Percentiles rank a stretch among this genome's conserved stretches.
phyloP scores from a whole-genome alignment of 2,329 filamentous ascomycete genomes.

The Cyclaneusma minus region DNA sequence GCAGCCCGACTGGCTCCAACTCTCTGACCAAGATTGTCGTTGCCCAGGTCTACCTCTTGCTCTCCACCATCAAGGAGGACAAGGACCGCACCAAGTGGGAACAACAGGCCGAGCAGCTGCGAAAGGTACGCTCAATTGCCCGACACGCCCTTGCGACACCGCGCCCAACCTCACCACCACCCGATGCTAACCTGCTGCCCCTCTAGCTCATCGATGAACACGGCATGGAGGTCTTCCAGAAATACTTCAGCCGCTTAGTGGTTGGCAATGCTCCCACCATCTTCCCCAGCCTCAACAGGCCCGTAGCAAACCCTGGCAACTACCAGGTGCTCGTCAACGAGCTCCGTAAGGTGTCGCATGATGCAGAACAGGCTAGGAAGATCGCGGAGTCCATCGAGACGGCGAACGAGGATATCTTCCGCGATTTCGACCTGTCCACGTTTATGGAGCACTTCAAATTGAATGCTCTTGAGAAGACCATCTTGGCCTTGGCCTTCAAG shows the following conservation, averaged over 20 bases:
- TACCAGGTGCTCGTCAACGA: slow-evolving; percentile 72
- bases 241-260: slow-evolving; percentile 87
- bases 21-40: slow-evolving; percentile 85
- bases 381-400: slow-evolving; percentile 90
- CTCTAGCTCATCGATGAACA: slow-evolving; percentile 83
- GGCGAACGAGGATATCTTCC: slow-evolving; percentile 81
- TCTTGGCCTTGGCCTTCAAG: slow-evolving; percentile 81
- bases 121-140: slow-evolving; percentile 53
- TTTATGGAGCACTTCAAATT: slow-evolving; percentile 96
- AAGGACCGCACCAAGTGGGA: slow-evolving; percentile 88
- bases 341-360: slow-evolving; percentile 70
- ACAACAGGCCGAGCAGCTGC: slow-evolving; percentile 76
- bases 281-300: slow-evolving; percentile 65
- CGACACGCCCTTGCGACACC: no score
- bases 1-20: slow-evolving; percentile 29
- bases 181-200: slow-evolving; percentile 3
- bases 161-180: slow-evolving; percentile 4
- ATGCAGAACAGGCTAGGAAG: slow-evolving; percentile 70
- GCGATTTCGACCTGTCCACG: slow-evolving; percentile 87
- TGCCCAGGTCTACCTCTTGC: slow-evolving; percentile 84
- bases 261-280: slow-evolving; percentile 83
- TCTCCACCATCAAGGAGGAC: slow-evolving; percentile 91
- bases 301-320: slow-evolving; percentile 61
- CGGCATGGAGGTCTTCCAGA: slow-evolving; percentile 98
- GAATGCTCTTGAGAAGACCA: slow-evolving; percentile 73